phyloP scores from a whole-genome alignment of 441 rosid species.

The Adansonia gregorii region DNA sequence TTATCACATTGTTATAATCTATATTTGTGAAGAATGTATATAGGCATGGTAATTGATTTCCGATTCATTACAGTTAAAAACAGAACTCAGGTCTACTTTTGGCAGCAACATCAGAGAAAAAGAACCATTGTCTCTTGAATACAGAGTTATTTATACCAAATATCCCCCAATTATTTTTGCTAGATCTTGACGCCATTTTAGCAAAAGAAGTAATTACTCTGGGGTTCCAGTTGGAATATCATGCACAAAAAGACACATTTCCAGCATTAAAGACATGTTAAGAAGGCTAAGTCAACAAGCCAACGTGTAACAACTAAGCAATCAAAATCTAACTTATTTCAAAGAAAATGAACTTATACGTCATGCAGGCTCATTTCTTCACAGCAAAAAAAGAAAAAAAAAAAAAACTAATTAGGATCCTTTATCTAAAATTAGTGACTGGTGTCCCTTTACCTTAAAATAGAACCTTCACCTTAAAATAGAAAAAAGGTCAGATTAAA shows the following conservation, averaged over 20 bases:
- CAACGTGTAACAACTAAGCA: background rate
- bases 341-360: background rate
- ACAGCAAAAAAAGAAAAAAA: background rate
- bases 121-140: background rate
- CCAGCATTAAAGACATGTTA: background rate
- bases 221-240: constrained; percentile 9
- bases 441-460: constrained; percentile 6
- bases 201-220: background rate
- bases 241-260: background rate
- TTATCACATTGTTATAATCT: background rate
- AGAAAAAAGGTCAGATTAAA: background rate
- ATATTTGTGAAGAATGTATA: background rate
- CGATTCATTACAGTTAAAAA: background rate
- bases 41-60: background rate
- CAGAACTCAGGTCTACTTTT: background rate
- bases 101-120: background rate
- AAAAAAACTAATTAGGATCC: background rate
- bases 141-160: background rate
- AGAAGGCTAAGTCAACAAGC: constrained; percentile 4
- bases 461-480: background rate
- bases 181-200: background rate
- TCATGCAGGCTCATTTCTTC: constrained; percentile 2
- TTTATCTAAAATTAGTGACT: constrained; percentile 1
- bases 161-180: background rate
- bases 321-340: background rate